Base-by-base conservation (phyloP, 1,139 yeast genomes). In the Groenewaldozyma auringiensis region DNA sequence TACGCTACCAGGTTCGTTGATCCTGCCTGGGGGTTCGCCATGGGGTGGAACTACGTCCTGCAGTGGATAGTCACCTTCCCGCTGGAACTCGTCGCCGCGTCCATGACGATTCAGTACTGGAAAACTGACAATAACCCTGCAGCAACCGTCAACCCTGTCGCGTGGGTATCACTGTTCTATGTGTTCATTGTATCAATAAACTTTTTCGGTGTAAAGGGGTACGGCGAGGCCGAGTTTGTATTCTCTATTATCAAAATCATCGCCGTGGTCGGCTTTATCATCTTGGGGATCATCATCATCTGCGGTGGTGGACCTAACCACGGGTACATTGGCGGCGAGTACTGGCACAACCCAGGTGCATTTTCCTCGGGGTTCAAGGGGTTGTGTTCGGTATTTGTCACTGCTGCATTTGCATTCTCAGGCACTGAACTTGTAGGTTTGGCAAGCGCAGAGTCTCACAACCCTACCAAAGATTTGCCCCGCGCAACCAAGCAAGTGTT, bases 361-460 rank as follows among this genome's bases (percentile, higher is more conserved):
- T 79, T 72, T 67, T 74, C 70, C 49, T 68, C 67, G 72, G 87
- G 70, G 48, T 85, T 76, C 71, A 86, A 87, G 62, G 96, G 96
- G 54, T 79, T 86, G 25, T 78, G 87, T 58, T 70, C 85, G n/a
- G 83, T 83, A 29, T 83, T 88, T 58, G 87, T 88, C 43, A 77
- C 82, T 29, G 94, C 95, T 22, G 94, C 95, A 4, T 88, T 86
- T 65, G 79, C 95, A 3, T 83, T 84, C 58, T 88, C 89, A 45
- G 94, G 94, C 57, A 78, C 83, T 45, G 95, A 85, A 66, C 72
- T 83, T 59, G 83, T 83, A 48, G 94, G 94, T 46, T 70, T 87
- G 53, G 88, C 94, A 17, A 88, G 94, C 33, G 87, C 94, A 17
- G 95, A 87, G 66, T 79, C 94, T 40, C 72, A 71, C 40, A 79